phyloP scores from a whole-genome alignment of 352 stramenopile genomes.

The Elongisporangium undulatum region DNA sequence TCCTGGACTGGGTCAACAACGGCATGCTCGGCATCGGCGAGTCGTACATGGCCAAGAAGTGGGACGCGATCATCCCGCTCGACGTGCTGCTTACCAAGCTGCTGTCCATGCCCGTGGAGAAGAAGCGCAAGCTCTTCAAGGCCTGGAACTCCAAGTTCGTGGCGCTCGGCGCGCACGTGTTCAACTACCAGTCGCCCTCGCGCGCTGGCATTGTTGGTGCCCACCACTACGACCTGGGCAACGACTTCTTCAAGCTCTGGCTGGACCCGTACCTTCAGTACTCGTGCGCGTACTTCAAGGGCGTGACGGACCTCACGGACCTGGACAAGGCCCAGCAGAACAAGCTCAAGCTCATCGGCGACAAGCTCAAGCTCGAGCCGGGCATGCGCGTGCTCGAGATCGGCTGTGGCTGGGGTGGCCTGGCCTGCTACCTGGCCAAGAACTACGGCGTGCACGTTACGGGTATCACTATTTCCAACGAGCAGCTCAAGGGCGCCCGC shows the following conservation, averaged over 20 bases:
- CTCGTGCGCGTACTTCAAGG: constrained; percentile 86
- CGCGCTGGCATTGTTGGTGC: constrained; percentile 77
- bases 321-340: constrained; percentile 81
- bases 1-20: constrained; percentile 81
- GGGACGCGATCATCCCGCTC: constrained; percentile 76
- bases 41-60: constrained; percentile 89
- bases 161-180: constrained; percentile 64
- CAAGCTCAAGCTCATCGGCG: constrained; percentile 86
- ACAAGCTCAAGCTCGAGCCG: constrained; percentile 82
- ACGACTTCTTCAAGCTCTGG: constrained; percentile 90
- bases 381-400: constrained; percentile 88
- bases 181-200: constrained; percentile 87
- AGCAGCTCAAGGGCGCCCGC: constrained; percentile 85
- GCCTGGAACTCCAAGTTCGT: constrained; percentile 84
- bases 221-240: constrained; percentile 86
- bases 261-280: constrained; percentile 87
- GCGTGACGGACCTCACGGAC: constrained; percentile 57
- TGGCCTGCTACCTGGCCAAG: constrained; percentile 86
- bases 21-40: constrained; percentile 85
- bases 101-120: constrained; percentile 57
- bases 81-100: constrained; percentile 74
- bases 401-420: constrained; percentile 85
- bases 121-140: constrained; percentile 85
- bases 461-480: constrained; percentile 88
- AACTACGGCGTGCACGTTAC: constrained; percentile 85